phyloP scores from a whole-genome alignment of 306 rosid species.

The Morella rubra region DNA sequence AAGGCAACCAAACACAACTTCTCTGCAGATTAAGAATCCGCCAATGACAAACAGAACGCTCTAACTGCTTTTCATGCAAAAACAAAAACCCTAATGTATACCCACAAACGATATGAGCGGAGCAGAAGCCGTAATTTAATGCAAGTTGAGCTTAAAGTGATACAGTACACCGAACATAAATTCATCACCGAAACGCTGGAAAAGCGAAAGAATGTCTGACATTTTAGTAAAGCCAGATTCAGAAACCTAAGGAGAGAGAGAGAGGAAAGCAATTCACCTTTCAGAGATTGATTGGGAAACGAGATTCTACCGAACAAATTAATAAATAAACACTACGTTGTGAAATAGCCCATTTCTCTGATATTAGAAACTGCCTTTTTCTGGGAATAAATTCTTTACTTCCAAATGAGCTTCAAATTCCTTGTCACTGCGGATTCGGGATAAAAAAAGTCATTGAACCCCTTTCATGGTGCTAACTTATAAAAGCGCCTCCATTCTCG shows the following conservation, averaged over 20 bases:
- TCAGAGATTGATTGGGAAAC: neutral
- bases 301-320: neutral
- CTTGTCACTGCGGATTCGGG: neutral
- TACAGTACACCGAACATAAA: too few relatives aligned
- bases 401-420: neutral
- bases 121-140: neutral
- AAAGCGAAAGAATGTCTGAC: neutral
- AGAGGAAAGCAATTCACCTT: constrained; percentile 5
- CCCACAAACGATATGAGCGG: neutral
- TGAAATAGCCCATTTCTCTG: neutral
- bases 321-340: neutral
- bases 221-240: neutral
- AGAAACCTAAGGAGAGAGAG: neutral
- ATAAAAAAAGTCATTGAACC: neutral
- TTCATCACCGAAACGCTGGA: neutral
- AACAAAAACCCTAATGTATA: neutral
- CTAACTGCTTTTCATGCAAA: neutral
- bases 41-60: neutral
- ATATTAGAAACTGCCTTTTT: neutral
- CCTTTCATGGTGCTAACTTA: neutral
- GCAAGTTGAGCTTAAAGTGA: neutral
- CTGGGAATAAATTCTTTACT: neutral
- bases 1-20: neutral
- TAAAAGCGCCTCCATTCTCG: too few relatives aligned
- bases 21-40: constrained; percentile 2